Percentiles rank a stretch among this genome's conserved stretches.
Evolutionary conservation across 164 flowering plant genomes (phyloP).

Genomic region (Buxus sempervirens): DNA sequence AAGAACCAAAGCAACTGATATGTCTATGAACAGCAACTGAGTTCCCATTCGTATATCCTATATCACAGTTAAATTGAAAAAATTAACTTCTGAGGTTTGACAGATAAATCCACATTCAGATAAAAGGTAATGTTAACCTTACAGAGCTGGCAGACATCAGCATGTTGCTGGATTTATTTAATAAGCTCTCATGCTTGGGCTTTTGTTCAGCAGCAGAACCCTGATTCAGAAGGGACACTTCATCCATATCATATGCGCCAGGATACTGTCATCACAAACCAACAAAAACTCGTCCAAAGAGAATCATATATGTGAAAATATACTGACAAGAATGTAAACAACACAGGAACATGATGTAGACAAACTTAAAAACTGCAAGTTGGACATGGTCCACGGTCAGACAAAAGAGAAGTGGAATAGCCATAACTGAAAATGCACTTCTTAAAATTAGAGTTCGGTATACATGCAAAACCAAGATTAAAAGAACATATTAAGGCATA

Average conservation of each 20-base stretch:
- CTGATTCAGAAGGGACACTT: conserved; percentile 8
- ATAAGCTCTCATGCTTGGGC: conserved; percentile 17
- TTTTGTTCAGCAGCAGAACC: conserved; percentile 13
- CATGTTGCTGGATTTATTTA: conserved; percentile 32
- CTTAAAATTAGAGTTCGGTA: neutral
- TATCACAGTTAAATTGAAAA: conserved; percentile 9
- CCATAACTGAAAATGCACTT: neutral
- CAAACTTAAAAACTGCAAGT: neutral
- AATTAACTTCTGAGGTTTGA: conserved; percentile 6
- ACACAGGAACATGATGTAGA: neutral
- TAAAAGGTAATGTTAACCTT: conserved; percentile 24
- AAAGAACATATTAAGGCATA: too few relatives aligned
- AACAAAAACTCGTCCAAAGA: neutral
- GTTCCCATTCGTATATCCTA: conserved; percentile 66
- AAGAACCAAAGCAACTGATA: conserved; percentile 29
- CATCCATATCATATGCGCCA: conserved; percentile 18
- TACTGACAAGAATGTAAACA: neutral
- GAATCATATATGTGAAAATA: neutral
- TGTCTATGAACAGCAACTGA: conserved; percentile 50
- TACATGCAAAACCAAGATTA: too few relatives aligned
- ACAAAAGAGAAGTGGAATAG: neutral
- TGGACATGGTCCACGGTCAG: neutral
- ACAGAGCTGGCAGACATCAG: conserved; percentile 46
- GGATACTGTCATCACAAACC: conserved; percentile 16
- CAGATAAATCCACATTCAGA: neutral